Percentiles rank a stretch among this genome's conserved stretches.
phyloP scores from a whole-genome alignment of 768 basidiomycete species.

The Phaeotremella skinneri region DNA sequence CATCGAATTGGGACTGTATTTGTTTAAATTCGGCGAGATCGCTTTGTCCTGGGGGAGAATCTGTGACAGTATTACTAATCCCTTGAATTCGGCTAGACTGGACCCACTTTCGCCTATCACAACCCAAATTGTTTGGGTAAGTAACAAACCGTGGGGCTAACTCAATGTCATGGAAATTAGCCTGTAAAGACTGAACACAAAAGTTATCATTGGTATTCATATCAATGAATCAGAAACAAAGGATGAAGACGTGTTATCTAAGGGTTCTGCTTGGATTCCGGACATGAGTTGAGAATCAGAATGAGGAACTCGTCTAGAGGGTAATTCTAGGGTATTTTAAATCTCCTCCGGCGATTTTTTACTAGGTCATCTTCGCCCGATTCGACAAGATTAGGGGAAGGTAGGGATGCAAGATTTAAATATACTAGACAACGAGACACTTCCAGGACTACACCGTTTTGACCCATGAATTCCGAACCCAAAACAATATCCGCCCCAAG shows the following conservation, averaged over 20 bases:
- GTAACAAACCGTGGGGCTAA: not conserved
- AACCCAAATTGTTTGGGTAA: not conserved
- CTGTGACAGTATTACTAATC: no score
- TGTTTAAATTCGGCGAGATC: slow-evolving; percentile 2
- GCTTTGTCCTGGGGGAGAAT: no score
- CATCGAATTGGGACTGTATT: not conserved
- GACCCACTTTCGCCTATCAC: not conserved
- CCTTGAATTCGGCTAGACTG: not conserved
- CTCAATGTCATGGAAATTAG: not conserved
- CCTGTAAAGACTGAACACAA: not conserved
- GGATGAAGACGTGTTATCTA: not conserved
- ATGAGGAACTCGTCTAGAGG: not conserved
- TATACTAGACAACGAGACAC: not conserved
- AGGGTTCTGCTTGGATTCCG: not conserved
- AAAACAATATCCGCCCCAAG: slow-evolving; percentile 15
- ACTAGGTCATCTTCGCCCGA: no score
- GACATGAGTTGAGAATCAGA: not conserved
- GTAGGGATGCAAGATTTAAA: not conserved
- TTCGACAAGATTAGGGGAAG: not conserved
- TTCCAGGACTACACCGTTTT: slow-evolving; percentile 8
- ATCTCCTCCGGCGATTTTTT: no score
- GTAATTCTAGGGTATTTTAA: not conserved
- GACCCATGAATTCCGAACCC: slow-evolving; percentile 5
- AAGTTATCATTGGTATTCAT: not conserved
- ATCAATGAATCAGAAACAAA: not conserved